Conservation (phyloP, 2,329 filamentous ascomycete species). For the Rhinocladiella mackenziei region DNA sequence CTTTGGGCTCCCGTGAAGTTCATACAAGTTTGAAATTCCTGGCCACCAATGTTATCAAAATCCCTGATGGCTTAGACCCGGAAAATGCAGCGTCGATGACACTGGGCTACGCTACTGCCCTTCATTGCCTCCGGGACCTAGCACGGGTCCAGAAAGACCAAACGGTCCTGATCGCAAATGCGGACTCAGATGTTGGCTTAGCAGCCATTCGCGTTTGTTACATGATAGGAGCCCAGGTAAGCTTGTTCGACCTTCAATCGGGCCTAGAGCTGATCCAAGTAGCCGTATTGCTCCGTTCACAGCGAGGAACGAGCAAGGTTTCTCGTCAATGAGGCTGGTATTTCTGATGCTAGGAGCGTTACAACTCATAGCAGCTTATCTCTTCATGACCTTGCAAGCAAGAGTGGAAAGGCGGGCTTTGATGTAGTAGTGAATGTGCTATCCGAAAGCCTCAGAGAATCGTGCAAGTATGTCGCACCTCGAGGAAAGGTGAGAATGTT, state of each 20-base stretch:
- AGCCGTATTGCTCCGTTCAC: neutral
- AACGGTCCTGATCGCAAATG: neutral
- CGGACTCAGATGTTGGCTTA: neutral
- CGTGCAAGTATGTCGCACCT: neutral
- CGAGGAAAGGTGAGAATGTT: slow-evolving; percentile 1
- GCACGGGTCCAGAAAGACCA: neutral
- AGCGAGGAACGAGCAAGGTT: neutral
- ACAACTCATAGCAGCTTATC: neutral
- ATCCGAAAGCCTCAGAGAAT: neutral
- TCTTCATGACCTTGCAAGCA: neutral
- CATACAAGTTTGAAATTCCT: neutral
- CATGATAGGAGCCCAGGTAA: neutral
- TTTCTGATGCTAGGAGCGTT: neutral
- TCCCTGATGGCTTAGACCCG: neutral
- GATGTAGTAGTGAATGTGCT: slow-evolving; percentile 1
- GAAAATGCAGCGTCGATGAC: neutral
- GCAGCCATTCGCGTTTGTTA: neutral
- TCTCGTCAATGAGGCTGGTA: neutral
- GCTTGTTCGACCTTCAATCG: too few species aligned
- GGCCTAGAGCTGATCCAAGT: neutral
- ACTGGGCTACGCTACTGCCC: neutral
- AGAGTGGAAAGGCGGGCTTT: neutral
- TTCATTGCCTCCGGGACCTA: neutral
- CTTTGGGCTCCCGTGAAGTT: neutral
- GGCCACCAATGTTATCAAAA: neutral